Conservation (phyloP, 2,329 filamentous ascomycete genomes). For the Xylaria sp. region DNA sequence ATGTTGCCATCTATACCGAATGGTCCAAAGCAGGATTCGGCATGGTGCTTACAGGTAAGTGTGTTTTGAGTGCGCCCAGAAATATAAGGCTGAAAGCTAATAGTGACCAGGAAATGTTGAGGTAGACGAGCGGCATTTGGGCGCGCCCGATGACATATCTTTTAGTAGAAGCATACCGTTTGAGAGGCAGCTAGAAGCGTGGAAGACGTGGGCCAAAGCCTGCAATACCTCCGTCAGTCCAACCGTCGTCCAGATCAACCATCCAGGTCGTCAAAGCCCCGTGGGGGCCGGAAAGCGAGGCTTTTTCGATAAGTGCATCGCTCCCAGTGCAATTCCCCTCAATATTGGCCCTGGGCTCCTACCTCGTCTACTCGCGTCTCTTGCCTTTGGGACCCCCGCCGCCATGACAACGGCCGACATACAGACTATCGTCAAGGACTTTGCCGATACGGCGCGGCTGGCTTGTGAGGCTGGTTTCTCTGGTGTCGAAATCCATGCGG, state of each 20-base stretch:
- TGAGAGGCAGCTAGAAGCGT: constrained; percentile 8
- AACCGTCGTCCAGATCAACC: constrained; percentile 66
- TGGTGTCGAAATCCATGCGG: constrained; percentile 59
- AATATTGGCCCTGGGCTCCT: neutral
- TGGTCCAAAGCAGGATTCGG: constrained; percentile 11
- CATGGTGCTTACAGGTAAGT: constrained; percentile 8
- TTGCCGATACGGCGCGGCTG: constrained; percentile 37
- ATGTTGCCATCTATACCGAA: neutral
- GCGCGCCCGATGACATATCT: neutral
- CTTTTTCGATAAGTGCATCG: constrained; percentile 34
- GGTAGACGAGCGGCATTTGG: constrained; percentile 4
- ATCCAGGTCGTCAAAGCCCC: constrained; percentile 64
- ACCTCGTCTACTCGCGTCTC: neutral
- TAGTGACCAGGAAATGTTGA: neutral
- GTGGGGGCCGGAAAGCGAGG: constrained; percentile 51
- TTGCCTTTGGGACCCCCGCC: neutral
- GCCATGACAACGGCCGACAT: constrained; percentile 28
- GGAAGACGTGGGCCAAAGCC: neutral
- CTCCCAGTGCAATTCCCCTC: neutral
- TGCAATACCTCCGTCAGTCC: constrained; percentile 62
- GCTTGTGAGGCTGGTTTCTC: constrained; percentile 45
- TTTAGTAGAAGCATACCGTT: neutral
- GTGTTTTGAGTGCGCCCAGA: neutral
- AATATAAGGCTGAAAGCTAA: neutral
- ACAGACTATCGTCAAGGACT: constrained; percentile 21